Base-by-base conservation (phyloP, 306 rosid genomes). In the Casuarina glauca region DNA sequence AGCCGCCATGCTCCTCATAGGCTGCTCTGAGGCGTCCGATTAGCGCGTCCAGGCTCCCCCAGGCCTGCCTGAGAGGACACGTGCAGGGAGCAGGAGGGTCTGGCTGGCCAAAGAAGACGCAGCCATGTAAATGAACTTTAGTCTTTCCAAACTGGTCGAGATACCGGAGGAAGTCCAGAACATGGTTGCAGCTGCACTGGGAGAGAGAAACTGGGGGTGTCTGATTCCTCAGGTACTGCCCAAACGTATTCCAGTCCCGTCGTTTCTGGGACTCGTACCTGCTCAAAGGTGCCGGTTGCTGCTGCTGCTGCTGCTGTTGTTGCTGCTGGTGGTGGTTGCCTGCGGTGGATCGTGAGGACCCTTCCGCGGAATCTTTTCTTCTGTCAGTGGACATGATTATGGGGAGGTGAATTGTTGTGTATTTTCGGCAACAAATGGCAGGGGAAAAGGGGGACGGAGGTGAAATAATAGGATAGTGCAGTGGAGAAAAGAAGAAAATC, bases 31-130 rank as follows among this genome's bases (percentile, higher is more conserved):
- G 93, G 16, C 98, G 83, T 4, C 98, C 98, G 78, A 93, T 93
- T 68, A 91, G 90, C 1, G 98, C 96, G 19, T 93, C 98, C 0
- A 93, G 96, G 75, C 97, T 93, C 4, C 98, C 98, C 98, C 98
- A 93, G 1, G 98, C 98, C 77, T 93, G 98, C 61, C 88, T 64
- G 17, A 93, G 91, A 0, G 98, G 98, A 75, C 97, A 93, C 7
- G 94, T 84, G 78, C 98, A 93, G 2, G 97, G 96, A 0, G 94
- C 92, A 0, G 98, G 98, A 3, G 98, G 98, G 78, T 93, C 98
- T 0, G 98, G 96, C 55, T 91, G 98, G 36, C 98, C 98, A 6
- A 91, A 93, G 64, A 91, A 93, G 61, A 90, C 86, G 55, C 98
- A 93, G 13, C 96, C 90, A 61, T 86, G 93, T n/a, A 79, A 58